Percentiles rank a stretch among this genome's conserved stretches.
Evolutionary conservation across 768 basidiomycete species (phyloP).

Genomic region (Hericium erinaceus): DNA sequence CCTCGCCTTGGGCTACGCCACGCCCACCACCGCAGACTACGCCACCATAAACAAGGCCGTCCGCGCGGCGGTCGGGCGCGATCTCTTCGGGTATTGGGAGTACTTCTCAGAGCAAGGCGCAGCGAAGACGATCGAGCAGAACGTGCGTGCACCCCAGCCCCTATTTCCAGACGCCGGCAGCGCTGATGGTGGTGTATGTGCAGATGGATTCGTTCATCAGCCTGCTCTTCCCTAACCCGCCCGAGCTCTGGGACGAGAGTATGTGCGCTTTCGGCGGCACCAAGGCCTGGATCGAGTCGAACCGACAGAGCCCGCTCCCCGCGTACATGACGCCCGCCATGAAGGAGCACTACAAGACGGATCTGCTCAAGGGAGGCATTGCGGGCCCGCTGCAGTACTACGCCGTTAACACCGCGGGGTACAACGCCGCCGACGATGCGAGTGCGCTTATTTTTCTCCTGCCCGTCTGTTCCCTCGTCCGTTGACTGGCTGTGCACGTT

Average conservation of each 20-base stretch:
- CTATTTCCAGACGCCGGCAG: not conserved
- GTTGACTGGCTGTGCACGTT: no score
- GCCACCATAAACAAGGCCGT: constrained; percentile 20
- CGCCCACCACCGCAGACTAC: constrained; percentile 17
- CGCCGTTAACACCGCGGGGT: constrained; percentile 19
- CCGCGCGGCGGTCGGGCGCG: constrained; percentile 24
- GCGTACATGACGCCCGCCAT: constrained; percentile 28
- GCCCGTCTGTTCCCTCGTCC: not conserved
- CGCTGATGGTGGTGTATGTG: not conserved
- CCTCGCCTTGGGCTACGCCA: constrained; percentile 25
- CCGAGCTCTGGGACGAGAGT: constrained; percentile 23
- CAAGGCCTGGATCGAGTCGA: constrained; percentile 19
- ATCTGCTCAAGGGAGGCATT: constrained; percentile 24
- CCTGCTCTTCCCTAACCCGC: constrained; percentile 21
- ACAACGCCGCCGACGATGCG: constrained; percentile 21
- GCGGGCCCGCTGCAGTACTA: constrained; percentile 31
- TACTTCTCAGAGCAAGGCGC: constrained; percentile 26
- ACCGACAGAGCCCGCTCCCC: constrained; percentile 10
- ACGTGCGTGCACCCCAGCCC: constrained; percentile 15
- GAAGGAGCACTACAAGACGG: constrained; percentile 12
- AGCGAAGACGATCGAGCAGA: constrained; percentile 22
- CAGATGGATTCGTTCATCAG: constrained; percentile 28
- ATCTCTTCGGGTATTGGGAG: constrained; percentile 34
- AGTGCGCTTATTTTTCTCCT: constrained; percentile 13
- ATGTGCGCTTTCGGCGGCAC: constrained; percentile 27